Base-by-base conservation (phyloP, 148 eudicot species). In the Amaranthus palmeri region DNA sequence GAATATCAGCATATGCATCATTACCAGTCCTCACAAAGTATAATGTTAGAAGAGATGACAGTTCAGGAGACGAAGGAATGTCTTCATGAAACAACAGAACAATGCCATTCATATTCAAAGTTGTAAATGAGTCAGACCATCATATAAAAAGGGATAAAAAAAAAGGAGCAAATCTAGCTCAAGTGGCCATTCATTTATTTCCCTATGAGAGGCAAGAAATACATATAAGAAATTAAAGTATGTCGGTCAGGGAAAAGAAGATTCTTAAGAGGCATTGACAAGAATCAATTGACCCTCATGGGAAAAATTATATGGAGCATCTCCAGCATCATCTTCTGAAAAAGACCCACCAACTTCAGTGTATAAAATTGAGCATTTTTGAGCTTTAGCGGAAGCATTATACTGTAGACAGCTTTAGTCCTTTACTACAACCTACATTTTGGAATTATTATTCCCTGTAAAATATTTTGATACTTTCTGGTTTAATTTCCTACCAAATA, bases 1-100 rank as follows among this genome's bases (percentile, higher is more conserved):
- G 93, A 49, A 81, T 93, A 69, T 80, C 98, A 51, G 83, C 88
- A 65, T 89, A 79, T 68, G 87, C 85, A 57, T 74, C 90, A 5
- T 25, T 81, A 15, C 97, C 97, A 11, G 90, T 86, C 62, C 85
- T 85, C 9, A 80, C 69, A 60, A 82, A 91, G 76, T 82, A 77
- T 67, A 84, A 91, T 61, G 74, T 71, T 69, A 80, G 74, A 67
- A 80, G 58, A 14, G 76, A 81, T 36, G 84, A 78, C 59, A 83
- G 85, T 72, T 87, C 91, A 4, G 85, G 83, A 18, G 87, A 87
- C 44, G 96, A 90, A 73, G 82, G 91, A 76, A 77, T 76, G 53
- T 86, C 90, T 47, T 73, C 88, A 13, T 85, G 86, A 86, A 36
- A 72, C 57, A 61, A 70, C 10, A 40, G 57, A 65, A 60, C 8